phyloP scores from a whole-genome alignment of 148 eudicot species.

The Diospyros lotus region DNA sequence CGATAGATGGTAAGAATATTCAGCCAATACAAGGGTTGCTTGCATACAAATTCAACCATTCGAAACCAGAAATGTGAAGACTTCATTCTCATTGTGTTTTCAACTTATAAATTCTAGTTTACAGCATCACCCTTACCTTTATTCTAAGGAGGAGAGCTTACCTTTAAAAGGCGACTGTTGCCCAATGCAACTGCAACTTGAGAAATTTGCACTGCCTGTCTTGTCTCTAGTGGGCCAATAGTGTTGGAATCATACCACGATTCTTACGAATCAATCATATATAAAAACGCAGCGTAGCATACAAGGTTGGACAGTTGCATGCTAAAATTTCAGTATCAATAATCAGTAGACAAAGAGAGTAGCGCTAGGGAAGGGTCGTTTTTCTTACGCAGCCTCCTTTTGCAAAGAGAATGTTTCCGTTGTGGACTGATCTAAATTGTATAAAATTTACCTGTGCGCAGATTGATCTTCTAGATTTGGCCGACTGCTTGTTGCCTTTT shows the following conservation, averaged over 20 bases:
- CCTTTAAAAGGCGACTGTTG: slow-evolving; percentile 48
- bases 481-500: slow-evolving; percentile 33
- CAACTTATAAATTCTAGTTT: no score
- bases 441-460: slow-evolving; percentile 25
- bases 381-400: no score
- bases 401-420: no score
- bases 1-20: no score
- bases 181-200: slow-evolving; percentile 66
- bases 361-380: no score
- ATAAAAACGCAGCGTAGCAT: slow-evolving; percentile 37
- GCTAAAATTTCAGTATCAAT: slow-evolving; percentile 23
- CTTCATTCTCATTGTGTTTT: no score
- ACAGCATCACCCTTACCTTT: no score
- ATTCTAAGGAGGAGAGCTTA: background rate
- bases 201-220: slow-evolving; percentile 39
- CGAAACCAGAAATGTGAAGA: no score
- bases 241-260: slow-evolving; percentile 42
- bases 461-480: slow-evolving; percentile 47
- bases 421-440: no score
- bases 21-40: no score
- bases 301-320: slow-evolving; percentile 51
- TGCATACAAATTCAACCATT: background rate
- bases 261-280: slow-evolving; percentile 41
- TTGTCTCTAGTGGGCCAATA: slow-evolving; percentile 52
- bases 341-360: background rate